These are phyloP conservation scores for Candida freyschussii DNA, from an alignment of 1,139 yeast species.

Conservation along the genomic window DNA sequence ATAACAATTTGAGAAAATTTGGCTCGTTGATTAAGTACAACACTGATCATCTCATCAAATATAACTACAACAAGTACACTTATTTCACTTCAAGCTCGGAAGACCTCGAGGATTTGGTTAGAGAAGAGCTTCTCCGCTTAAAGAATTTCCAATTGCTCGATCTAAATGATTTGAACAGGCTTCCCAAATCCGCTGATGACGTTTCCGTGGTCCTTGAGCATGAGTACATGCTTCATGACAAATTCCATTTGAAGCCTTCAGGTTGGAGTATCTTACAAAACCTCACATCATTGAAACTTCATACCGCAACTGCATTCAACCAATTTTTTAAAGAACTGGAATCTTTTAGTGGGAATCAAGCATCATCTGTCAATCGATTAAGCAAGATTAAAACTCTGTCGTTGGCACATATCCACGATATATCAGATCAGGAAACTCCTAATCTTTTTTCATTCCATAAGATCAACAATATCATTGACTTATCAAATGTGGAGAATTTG, in stretches of 20 bases:
- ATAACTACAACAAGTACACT: slow-evolving; percentile 24
- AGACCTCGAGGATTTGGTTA: slow-evolving; percentile 15
- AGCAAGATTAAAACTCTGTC: slow-evolving; percentile 19
- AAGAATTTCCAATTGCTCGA: slow-evolving; percentile 22
- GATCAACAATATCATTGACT: slow-evolving; percentile 20
- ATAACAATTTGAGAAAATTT: slow-evolving; percentile 25
- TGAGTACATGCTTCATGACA: slow-evolving; percentile 14
- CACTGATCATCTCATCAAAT: slow-evolving; percentile 22
- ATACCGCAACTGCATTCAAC: slow-evolving; percentile 21
- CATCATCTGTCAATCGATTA: slow-evolving; percentile 5
- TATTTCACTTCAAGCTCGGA: slow-evolving; percentile 15
- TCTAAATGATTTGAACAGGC: slow-evolving; percentile 21
- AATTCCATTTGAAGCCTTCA: slow-evolving; percentile 12
- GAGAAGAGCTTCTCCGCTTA: slow-evolving; percentile 20
- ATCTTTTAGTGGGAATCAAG: slow-evolving; percentile 4
- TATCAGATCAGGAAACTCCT: slow-evolving; percentile 4
- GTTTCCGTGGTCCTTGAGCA: slow-evolving; percentile 23
- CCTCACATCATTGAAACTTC: slow-evolving; percentile 17
- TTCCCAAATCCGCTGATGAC: slow-evolving; percentile 21
- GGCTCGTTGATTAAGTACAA: slow-evolving; percentile 23
- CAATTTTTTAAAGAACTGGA: slow-evolving; percentile 16
- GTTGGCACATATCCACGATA: slow-evolving; percentile 21
- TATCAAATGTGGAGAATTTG: slow-evolving; percentile 18
- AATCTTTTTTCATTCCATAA: slow-evolving; percentile 20
- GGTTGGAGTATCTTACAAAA: slow-evolving; percentile 18